Conservation (phyloP, 2,329 filamentous ascomycete species). For the Akanthomyces muscarius region DNA sequence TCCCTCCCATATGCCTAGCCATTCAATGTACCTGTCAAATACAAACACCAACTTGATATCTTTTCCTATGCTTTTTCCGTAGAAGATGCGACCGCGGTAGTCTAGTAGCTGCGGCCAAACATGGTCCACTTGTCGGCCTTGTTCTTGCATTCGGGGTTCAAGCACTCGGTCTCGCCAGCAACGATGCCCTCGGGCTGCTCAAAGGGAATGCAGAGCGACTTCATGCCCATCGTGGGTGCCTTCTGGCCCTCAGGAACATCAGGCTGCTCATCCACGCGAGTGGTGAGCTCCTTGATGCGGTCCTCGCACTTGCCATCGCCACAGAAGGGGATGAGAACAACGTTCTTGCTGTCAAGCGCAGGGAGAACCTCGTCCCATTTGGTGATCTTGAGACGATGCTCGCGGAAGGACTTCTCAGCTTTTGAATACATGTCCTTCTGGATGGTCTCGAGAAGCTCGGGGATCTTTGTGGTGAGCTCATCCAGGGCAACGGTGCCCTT, state of each 20-base stretch:
- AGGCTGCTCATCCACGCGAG: constrained; percentile 63
- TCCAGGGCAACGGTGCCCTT: constrained; percentile 77
- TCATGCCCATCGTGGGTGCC: constrained; percentile 61
- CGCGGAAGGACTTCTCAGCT: constrained; percentile 72
- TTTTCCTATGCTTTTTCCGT: not conserved
- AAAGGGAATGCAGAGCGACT: constrained; percentile 68
- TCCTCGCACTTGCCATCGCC: constrained; percentile 80
- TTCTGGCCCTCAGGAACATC: constrained; percentile 50
- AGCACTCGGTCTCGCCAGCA: constrained; percentile 80
- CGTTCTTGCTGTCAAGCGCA: constrained; percentile 85
- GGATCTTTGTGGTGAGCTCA: constrained; percentile 69
- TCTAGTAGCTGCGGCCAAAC: constrained; percentile 74
- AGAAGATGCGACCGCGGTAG: not conserved
- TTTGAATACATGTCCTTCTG: constrained; percentile 75
- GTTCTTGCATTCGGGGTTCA: constrained; percentile 78
- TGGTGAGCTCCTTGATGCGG: constrained; percentile 88
- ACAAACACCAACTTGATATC: not conserved
- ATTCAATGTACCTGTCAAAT: constrained; percentile 2
- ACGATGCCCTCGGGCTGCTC: constrained; percentile 80
- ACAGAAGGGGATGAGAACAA: constrained; percentile 89
- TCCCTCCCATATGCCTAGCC: not conserved
- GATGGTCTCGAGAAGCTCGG: constrained; percentile 81
- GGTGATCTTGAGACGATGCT: constrained; percentile 75
- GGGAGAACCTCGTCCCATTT: constrained; percentile 92
- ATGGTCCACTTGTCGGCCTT: constrained; percentile 84